Evolutionary conservation across 306 rosid species (phyloP).

Genomic region (Castanea mollissima): DNA sequence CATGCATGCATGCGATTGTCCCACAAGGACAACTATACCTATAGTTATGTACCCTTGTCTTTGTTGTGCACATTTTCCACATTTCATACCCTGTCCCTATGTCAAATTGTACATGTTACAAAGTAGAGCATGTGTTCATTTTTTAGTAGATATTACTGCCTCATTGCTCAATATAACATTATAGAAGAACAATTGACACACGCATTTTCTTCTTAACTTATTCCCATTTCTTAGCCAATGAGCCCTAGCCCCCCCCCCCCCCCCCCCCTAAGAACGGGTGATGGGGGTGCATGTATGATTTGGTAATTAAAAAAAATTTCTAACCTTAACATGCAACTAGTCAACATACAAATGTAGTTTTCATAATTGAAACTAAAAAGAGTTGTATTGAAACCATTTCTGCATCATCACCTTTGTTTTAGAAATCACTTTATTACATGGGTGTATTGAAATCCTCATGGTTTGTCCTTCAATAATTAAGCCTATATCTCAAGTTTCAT

Average conservation of each 20-base stretch:
- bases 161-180: background rate
- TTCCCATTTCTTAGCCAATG: no score
- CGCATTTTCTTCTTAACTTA: no score
- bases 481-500: background rate
- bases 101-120: background rate
- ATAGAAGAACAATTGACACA: background rate
- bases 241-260: no score
- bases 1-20: background rate
- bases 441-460: background rate
- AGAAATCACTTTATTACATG: background rate
- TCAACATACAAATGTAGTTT: no score
- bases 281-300: no score
- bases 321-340: no score
- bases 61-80: background rate
- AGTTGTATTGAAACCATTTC: background rate
- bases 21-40: background rate
- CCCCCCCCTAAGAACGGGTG: no score
- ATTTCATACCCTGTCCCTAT: background rate
- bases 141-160: background rate
- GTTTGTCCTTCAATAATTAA: background rate
- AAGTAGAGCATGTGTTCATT: background rate
- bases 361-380: background rate
- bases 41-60: background rate
- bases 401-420: background rate
- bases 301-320: no score